A percentile compares a stretch with the other conserved stretches of the same genome.
phyloP scores from a whole-genome alignment of 2,329 filamentous ascomycete species.

The Amphichorda felina region DNA sequence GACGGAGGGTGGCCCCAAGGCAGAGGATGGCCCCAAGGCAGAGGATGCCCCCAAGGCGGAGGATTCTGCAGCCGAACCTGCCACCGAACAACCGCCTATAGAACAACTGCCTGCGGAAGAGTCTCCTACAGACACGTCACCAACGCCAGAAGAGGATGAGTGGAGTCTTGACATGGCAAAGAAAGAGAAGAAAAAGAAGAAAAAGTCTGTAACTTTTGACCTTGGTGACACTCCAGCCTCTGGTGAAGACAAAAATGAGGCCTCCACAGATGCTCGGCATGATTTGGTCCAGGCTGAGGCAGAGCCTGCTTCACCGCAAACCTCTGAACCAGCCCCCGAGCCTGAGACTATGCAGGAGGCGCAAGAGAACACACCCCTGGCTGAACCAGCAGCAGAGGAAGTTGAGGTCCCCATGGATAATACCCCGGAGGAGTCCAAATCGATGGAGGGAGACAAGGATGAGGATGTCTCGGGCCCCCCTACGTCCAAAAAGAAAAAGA shows the following conservation, averaged over 20 bases:
- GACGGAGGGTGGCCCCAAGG: too few relatives aligned
- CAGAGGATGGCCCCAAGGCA: too few relatives aligned
- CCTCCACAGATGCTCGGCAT: background rate
- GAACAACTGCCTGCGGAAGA: background rate
- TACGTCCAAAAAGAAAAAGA: slow-evolving; percentile 4
- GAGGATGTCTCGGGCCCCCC: background rate
- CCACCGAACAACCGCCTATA: background rate
- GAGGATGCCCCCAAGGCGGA: too few relatives aligned
- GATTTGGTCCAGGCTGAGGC: background rate
- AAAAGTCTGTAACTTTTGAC: slow-evolving; percentile 5
- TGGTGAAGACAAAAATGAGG: slow-evolving; percentile 1
- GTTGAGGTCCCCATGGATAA: background rate
- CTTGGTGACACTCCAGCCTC: slow-evolving; percentile 1
- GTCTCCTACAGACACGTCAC: background rate
- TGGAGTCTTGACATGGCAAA: background rate
- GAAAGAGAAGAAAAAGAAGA: slow-evolving; percentile 4
- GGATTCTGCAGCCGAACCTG: background rate
- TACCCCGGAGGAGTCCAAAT: background rate
- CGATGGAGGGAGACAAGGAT: background rate
- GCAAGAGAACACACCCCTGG: background rate
- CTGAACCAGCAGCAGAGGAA: background rate
- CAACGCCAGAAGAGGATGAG: background rate
- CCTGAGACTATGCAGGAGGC: background rate
- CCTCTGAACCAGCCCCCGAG: background rate
- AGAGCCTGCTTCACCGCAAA: background rate